Conservation (phyloP, 2,329 filamentous ascomycete species). For the Simplicillium sp. region DNA sequence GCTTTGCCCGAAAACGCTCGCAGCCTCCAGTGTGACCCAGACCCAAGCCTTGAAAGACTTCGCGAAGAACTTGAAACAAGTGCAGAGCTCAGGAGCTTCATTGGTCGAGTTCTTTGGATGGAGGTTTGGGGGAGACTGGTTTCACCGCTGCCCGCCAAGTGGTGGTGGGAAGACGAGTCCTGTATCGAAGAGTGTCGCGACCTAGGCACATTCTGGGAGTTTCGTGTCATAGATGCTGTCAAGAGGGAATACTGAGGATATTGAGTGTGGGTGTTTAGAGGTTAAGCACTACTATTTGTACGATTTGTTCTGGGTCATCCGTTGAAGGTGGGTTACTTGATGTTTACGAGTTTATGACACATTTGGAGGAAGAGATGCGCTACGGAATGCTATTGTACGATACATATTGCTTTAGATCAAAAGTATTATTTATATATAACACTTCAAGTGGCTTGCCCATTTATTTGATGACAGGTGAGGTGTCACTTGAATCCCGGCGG, state of each 20-base stretch:
- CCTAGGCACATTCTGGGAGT: slow-evolving; percentile 49
- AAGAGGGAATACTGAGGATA: slow-evolving; percentile 23
- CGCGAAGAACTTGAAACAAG: slow-evolving; percentile 21
- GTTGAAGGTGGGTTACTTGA: no score
- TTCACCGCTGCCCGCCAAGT: slow-evolving; percentile 27
- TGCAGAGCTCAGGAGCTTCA: slow-evolving; percentile 38
- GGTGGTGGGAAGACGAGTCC: slow-evolving; percentile 54
- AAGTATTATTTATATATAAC: no score
- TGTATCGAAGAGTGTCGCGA: slow-evolving; percentile 46
- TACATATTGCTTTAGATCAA: no score
- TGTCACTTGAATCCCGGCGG: no score
- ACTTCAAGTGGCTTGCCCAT: no score
- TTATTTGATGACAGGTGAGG: no score
- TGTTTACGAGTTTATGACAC: no score
- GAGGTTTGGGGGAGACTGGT: slow-evolving; percentile 50
- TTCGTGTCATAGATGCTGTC: slow-evolving; percentile 45
- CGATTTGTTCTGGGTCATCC: no score
- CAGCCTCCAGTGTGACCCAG: slow-evolving; percentile 10
- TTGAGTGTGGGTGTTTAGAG: no score
- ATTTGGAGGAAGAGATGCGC: no score
- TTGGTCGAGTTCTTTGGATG: slow-evolving; percentile 50
- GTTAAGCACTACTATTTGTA: no score
- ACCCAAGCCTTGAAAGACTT: slow-evolving; percentile 12
- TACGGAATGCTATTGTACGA: no score
- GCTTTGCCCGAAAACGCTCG: slow-evolving; percentile 26